Evolutionary conservation across 192 early-diverging fungal species (phyloP), one percentile per base, ranked within the genome.

Genomic region (Gonapodya sp.): DNA sequence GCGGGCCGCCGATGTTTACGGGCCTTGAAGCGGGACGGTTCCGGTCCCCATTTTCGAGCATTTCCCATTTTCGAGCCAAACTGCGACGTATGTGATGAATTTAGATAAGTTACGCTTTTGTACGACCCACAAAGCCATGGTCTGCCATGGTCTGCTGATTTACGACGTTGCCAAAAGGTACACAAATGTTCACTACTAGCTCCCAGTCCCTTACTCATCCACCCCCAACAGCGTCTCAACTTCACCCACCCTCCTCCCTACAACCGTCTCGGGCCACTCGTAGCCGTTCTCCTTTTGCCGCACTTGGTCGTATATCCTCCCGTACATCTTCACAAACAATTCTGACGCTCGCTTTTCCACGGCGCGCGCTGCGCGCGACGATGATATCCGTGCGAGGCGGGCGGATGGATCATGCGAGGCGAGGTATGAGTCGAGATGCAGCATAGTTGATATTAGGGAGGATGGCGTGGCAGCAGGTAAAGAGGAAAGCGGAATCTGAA

Each of bases 351-450:
- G 84, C 35, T 85, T 80, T 34, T 88, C 88, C 16, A 93, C 88
- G 31, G 81, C 35, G 79, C 86, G 86, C 37, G 88, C 88, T 18
- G 90, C 82, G n/a, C 87, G 82, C 0, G 86, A 82, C 1, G 89
- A 85, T 18, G 89, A 86, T 32, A 89, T 80, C 81, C 89, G 84
- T 35, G 84, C 83, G 24, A 90, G 84, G 78, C 46, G 46, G 8
- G 46, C 46, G 8, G 46, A 64, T 24, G 46, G 46, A 64, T 85
- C 86, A 0, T 86, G 88, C 1, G 86, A 84, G 34, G 89, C 87
- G 34, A 96, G 85, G 82, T 92, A 96, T 31, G 83, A 85, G 79
- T 95, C 94, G 24, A 96, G 82, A 36, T 84, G 83, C 1, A 90
- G 84, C 82, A 96, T 83, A 30, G 87, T 83, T 18, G 83, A 82